A percentile compares a stretch with the other conserved stretches of the same genome.
Evolutionary conservation across 768 basidiomycete genomes (phyloP).

Genomic region (Kwoniella botswanensis): DNA sequence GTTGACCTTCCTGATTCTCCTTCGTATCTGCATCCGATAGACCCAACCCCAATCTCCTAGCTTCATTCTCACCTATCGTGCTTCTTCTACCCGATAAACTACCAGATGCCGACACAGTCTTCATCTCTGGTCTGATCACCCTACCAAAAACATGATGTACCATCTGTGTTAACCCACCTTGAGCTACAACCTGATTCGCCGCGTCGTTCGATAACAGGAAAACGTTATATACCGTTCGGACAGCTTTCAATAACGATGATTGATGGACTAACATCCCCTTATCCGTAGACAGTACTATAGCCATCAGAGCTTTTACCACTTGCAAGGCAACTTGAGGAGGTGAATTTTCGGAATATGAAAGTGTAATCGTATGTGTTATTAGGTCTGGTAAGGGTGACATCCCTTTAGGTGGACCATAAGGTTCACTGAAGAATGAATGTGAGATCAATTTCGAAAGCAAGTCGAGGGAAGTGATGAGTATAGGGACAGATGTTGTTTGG

Average conservation of each 20-base stretch:
- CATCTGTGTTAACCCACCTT: conserved; percentile 97
- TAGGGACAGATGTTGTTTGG: conserved; percentile 88
- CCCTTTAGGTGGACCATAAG: conserved; percentile 70
- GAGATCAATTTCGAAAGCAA: conserved; percentile 97
- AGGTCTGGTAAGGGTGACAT: conserved; percentile 84
- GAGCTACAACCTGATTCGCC: conserved; percentile 96
- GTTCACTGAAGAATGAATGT: conserved; percentile 92
- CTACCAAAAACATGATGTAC: conserved; percentile 94
- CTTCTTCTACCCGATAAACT: conserved; percentile 24
- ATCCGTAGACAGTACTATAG: conserved; percentile 76
- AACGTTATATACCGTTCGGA: conserved; percentile 97
- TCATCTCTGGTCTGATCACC: conserved; percentile 49
- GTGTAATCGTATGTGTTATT: conserved; percentile 91
- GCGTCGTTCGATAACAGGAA: conserved; percentile 88
- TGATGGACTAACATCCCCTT: conserved; percentile 76
- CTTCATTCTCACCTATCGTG: conserved; percentile 46
- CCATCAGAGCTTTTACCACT: conserved; percentile 91
- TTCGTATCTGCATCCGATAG: conserved; percentile 15
- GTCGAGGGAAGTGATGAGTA: conserved; percentile 95
- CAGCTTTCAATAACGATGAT: conserved; percentile 91
- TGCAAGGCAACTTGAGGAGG: conserved; percentile 91
- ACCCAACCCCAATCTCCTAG: conserved; percentile 27
- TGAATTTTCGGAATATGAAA: conserved; percentile 84
- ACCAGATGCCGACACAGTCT: not conserved
- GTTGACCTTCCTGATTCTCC: conserved; percentile 17